Base-by-base conservation (phyloP, 2,329 filamentous ascomycete species). In the Pyrenochaeta sp. region DNA sequence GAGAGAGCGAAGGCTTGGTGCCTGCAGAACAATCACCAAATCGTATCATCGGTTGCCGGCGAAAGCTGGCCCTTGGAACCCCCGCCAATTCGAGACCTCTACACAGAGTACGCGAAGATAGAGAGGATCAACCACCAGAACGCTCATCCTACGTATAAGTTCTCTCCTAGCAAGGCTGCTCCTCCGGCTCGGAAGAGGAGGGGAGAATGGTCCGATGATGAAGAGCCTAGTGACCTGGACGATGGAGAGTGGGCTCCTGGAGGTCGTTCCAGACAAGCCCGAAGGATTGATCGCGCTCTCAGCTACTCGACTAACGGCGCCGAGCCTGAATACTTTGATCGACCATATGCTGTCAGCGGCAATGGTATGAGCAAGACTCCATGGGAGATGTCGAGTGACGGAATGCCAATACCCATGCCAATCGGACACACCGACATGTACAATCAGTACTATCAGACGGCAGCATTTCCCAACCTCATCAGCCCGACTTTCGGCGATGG, bases 91-190 rank as follows among this genome's bases (percentile, higher is more conserved):
- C 84, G 87, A 41, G 81, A 86, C 14, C 80, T 87, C 59, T 99
- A 90, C 75, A 89, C 88, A 65, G 77, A 84, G 11, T 86, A 89
- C 76, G 90, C 94, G 15, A 84, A 83, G 60, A 79, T 89, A 14
- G 94, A 97, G 72, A 83, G 91, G 30, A 80, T 85, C 57, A 96
- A 95, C 70, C 93, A 97, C 69, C 83, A 88, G 41, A 81, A 82
- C 39, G 91, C 93, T 2, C 90, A 96, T 58, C 94, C 94, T 0
- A 84, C 85, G 28, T 99, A 97, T 78, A 97, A 96, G 72, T 99
- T 97, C 74, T 88, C 89, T 2, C 93, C 93, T 2, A 86, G 87
- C 60, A 96, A 94, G 72, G 72, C 77, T 11, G 74, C 76, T 36
- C 65, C 62, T 9, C 55, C 72, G 23, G 51, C 64, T 15, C 66